These are phyloP conservation scores for Elongisporangium anandrum DNA, from an alignment of 352 stramenopile species.

Conservation along the genomic window DNA sequence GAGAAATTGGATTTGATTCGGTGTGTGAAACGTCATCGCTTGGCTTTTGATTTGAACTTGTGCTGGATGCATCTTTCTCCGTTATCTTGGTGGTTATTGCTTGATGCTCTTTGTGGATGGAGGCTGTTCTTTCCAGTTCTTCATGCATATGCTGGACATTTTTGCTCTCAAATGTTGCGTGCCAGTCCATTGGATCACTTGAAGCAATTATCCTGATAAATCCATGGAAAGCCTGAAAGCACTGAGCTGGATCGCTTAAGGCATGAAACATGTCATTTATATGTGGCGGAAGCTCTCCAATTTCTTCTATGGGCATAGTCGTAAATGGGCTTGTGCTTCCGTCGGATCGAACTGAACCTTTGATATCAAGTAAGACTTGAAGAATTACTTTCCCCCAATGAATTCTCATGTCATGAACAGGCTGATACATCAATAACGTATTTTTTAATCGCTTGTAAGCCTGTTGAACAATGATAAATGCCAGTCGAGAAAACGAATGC, in stretches of 20 bases:
- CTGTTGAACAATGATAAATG: conserved; percentile 12
- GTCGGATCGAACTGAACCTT: neutral
- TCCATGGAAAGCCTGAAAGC: conserved; percentile 32
- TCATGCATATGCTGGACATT: neutral
- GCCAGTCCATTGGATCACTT: conserved; percentile 26
- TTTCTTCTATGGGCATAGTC: conserved; percentile 1
- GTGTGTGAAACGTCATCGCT: neutral
- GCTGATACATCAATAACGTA: conserved; percentile 4
- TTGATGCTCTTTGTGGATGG: neutral
- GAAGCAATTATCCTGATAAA: conserved; percentile 35
- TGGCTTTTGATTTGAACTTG: neutral
- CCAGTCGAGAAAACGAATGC: conserved; percentile 15
- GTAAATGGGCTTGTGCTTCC: neutral
- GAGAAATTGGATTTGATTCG: neutral
- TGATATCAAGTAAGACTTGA: conserved; percentile 12
- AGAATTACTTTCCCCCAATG: conserved; percentile 17
- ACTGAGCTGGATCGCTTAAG: conserved; percentile 22
- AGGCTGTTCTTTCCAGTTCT: neutral
- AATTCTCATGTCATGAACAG: conserved; percentile 23
- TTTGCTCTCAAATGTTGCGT: conserved; percentile 13
- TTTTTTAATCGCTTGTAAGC: conserved; percentile 12
- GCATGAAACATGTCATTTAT: conserved; percentile 20
- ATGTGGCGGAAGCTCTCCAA: conserved; percentile 10
- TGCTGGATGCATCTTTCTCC: neutral
- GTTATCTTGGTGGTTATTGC: neutral